phyloP scores from a whole-genome alignment of 169 alveolate genomes.

The Plasmodium knowlesi region DNA sequence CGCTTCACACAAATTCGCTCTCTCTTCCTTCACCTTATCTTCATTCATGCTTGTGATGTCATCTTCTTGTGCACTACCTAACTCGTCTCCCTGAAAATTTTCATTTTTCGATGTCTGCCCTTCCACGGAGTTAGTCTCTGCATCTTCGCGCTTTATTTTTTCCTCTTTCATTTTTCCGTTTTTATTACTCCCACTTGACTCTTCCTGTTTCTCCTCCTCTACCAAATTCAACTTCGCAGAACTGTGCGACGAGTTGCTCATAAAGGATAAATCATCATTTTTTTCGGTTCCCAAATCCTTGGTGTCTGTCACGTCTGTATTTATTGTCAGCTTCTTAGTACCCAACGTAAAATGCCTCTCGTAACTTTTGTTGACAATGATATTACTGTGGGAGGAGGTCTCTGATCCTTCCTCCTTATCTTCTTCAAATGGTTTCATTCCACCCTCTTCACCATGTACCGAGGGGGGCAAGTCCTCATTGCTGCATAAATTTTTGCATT shows the following conservation, averaged over 20 bases:
- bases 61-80: not conserved
- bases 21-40: not conserved
- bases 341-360: not conserved
- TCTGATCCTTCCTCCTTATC: conserved; percentile 21
- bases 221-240: not conserved
- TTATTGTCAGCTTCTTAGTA: conserved; percentile 13
- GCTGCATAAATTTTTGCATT: not conserved
- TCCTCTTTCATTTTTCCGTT: not conserved
- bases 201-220: not conserved
- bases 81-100: not conserved
- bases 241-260: conserved; percentile 8
- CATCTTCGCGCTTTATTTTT: not conserved
- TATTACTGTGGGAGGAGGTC: not conserved
- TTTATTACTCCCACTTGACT: not conserved
- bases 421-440: not conserved
- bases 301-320: not conserved
- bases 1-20: not conserved
- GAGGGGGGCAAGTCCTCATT: not conserved
- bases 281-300: not conserved
- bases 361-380: not conserved
- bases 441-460: conserved; percentile 1
- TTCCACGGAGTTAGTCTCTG: not conserved
- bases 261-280: conserved; percentile 10
- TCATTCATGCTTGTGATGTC: not conserved
- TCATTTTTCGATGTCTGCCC: not conserved